A percentile compares a stretch with the other conserved stretches of the same genome.
Conservation (phyloP, 129 eudicot species). For the Rutidosis leptorrhynchoides region DNA sequence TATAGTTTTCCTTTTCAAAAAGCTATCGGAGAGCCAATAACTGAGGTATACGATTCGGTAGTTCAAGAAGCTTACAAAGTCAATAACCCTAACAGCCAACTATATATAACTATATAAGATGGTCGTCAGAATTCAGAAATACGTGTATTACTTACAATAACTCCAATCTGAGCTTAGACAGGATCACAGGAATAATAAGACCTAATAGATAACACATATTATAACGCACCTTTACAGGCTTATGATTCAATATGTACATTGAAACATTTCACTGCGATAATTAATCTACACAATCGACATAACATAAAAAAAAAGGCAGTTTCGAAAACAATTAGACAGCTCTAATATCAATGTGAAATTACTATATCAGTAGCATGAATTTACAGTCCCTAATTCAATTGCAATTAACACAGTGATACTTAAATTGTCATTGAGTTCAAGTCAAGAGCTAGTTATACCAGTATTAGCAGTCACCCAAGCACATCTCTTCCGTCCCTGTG, state of each 20-base stretch:
- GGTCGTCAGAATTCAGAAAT: background rate
- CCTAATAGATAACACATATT: slow-evolving; percentile 3
- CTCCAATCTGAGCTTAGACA: slow-evolving; percentile 5
- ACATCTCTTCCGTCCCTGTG: slow-evolving; percentile 60
- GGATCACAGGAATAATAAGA: background rate
- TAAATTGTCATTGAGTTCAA: no score
- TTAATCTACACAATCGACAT: slow-evolving; percentile 8
- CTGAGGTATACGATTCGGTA: background rate
- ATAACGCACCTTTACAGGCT: slow-evolving; percentile 14
- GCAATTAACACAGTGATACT: no score
- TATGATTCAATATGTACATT: slow-evolving; percentile 4
- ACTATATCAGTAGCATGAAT: slow-evolving; percentile 1
- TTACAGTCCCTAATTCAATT: slow-evolving; percentile 11
- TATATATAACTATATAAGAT: background rate
- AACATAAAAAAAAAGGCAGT: background rate
- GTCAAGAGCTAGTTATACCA: slow-evolving; percentile 41
- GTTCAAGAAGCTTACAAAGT: background rate
- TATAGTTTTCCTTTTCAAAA: slow-evolving; percentile 8
- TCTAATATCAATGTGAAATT: background rate
- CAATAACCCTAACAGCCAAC: slow-evolving; percentile 19
- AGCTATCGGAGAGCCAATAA: background rate
- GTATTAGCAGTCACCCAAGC: slow-evolving; percentile 89
- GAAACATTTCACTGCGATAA: background rate
- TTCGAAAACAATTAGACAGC: slow-evolving; percentile 7
- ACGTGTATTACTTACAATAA: slow-evolving; percentile 12